These are phyloP conservation scores for Rhodotorula mucilaginosa DNA, from an alignment of 1,284 basidiomycete species.

Conservation along the genomic window DNA sequence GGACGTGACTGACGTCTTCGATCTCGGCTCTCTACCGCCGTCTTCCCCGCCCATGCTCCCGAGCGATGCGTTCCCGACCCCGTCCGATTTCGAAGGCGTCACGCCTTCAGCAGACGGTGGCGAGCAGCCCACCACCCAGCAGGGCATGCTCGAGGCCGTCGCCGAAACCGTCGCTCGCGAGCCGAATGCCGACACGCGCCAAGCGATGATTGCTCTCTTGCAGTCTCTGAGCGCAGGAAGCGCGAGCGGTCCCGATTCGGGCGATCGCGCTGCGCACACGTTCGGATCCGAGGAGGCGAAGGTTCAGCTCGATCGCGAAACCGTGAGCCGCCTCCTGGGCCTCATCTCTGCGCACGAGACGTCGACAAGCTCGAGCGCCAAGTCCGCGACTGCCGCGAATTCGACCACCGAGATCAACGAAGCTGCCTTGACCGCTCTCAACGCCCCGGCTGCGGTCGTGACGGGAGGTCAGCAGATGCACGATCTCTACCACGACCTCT, in stretches of 20 bases:
- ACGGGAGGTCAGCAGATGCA: constrained; percentile 4
- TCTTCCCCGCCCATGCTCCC: constrained; percentile 37
- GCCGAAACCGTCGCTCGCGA: constrained; percentile 24
- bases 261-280: background rate
- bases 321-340: constrained; percentile 29
- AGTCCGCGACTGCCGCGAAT: background rate
- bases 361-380: background rate
- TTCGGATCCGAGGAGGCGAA: constrained; percentile 11
- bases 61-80: constrained; percentile 36
- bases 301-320: constrained; percentile 32
- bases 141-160: constrained; percentile 20
- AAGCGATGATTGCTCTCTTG: constrained; percentile 24
- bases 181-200: constrained; percentile 25
- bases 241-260: background rate
- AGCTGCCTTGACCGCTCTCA: too few relatives aligned
- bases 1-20: constrained; percentile 26
- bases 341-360: constrained; percentile 28
- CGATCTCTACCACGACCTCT: constrained; percentile 24
- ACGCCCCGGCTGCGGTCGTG: background rate
- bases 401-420: background rate
- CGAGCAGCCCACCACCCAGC: constrained; percentile 5
- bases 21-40: constrained; percentile 35
- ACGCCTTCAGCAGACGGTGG: constrained; percentile 36
- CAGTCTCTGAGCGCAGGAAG: constrained; percentile 6
- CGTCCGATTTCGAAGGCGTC: constrained; percentile 36